A percentile compares a stretch with the other conserved stretches of the same genome.
Conservation (phyloP, 371 early-diverging fungal genomes). For the Mucor indicus region DNA sequence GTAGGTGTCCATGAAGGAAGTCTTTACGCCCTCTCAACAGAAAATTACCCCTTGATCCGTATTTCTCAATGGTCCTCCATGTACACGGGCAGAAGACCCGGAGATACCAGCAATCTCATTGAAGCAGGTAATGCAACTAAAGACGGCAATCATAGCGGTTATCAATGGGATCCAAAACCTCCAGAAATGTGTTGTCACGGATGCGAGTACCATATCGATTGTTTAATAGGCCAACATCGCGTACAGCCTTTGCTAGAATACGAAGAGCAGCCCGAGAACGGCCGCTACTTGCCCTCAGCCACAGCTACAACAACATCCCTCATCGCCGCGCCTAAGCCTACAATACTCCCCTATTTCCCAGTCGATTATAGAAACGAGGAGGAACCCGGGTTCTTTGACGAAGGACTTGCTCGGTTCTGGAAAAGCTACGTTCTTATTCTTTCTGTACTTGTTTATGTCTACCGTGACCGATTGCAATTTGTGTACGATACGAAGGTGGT, state of each 20-base stretch:
- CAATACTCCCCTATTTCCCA: not conserved
- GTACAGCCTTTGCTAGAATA: slow-evolving; percentile 8
- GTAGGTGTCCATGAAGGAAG: slow-evolving; percentile 57
- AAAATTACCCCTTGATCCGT: slow-evolving; percentile 58
- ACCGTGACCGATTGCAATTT: slow-evolving; percentile 17
- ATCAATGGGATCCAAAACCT: slow-evolving; percentile 16
- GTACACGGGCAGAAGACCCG: slow-evolving; percentile 33
- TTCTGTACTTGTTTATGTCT: slow-evolving; percentile 21
- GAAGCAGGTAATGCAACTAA: slow-evolving; percentile 11
- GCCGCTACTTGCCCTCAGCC: not conserved
- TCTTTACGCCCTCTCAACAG: slow-evolving; percentile 55
- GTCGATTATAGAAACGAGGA: not conserved
- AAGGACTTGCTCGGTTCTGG: slow-evolving; percentile 36
- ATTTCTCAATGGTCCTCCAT: slow-evolving; percentile 40
- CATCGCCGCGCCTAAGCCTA: not conserved
- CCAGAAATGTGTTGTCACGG: slow-evolving; percentile 27
- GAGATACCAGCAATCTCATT: slow-evolving; percentile 22
- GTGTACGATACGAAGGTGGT: slow-evolving; percentile 20
- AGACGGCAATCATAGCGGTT: not conserved
- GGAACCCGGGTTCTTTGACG: slow-evolving; percentile 23
- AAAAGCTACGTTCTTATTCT: slow-evolving; percentile 28
- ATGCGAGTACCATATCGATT: slow-evolving; percentile 36
- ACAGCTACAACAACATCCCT: not conserved
- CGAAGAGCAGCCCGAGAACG: not conserved
- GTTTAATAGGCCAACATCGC: slow-evolving; percentile 30